Evolutionary conservation across 1,284 basidiomycete genomes (phyloP), one percentile per base, ranked within the genome.

Genomic region (Cryptococcus deneoformans): DNA sequence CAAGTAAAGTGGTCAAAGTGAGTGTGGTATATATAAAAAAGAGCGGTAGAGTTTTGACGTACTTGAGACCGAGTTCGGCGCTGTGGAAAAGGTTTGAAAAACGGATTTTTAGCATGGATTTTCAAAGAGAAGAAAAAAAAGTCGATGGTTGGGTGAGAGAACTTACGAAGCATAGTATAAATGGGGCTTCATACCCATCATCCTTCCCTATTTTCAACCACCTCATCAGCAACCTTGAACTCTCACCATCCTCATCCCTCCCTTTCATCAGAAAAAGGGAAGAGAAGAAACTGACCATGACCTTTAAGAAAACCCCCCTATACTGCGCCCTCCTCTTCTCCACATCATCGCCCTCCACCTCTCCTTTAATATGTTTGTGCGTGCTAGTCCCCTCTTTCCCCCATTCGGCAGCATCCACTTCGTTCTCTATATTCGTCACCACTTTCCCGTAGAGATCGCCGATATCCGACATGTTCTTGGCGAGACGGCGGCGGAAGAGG

Each of bases 371-470:
- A 29, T 4, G 57, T 48, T 9, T 50, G 36, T 34, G 54, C 36
- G 10, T 52, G 29, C 29, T 29, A 29, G 29, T 29, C 3, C 20
- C 20, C 20, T 47, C 20, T 29, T 14, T 29, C 50, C 46, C 34
- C 46, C 50, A 37, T 50, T 55, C 56, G 35, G 20, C 43, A 29
- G 14, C 24, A n/a, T 69, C 65, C 8, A 68, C 57, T 34, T 72
- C 72, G 2, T 62, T 46, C 8, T 78, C 69, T 12, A 79, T 69
- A 0, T 65, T 67, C 3, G 66, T 66, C 9, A 76, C 51, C 43
- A 77, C 68, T 10, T 64, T 58, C 1, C 65, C 70, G 44, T 74
- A 78, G 34, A 79, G 54, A n/a, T 69, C 68, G 9, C 67, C 68
- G 0, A 76, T 65, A 4, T 64, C 67, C 3, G 63, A 62, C 35